phyloP scores from a whole-genome alignment of 768 basidiomycete species.

The Xerocomellus dryophilus region DNA sequence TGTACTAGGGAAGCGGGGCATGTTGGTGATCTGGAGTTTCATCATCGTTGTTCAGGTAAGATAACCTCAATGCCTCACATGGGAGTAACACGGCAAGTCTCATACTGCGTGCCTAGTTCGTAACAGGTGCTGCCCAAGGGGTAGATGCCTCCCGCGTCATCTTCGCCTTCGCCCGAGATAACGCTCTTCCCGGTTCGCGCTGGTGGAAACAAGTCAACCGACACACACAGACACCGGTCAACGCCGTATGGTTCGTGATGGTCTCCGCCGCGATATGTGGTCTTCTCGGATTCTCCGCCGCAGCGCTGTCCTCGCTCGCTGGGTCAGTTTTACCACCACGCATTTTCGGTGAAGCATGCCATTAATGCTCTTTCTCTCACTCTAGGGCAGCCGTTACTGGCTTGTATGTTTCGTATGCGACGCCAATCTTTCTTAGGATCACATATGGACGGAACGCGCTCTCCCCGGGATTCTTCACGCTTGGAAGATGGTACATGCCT shows the following conservation, averaged over 20 bases:
- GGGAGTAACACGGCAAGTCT: background rate
- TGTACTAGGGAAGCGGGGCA: conserved; percentile 62
- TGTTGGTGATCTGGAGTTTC: conserved; percentile 69
- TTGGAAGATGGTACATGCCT: conserved; percentile 60
- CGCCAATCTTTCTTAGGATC: conserved; percentile 68
- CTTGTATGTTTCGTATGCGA: conserved; percentile 60
- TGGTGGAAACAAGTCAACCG: conserved; percentile 65
- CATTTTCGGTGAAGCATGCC: background rate
- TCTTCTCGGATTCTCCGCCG: conserved; percentile 59
- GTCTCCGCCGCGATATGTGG: conserved; percentile 53
- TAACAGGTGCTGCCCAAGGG: conserved; percentile 70
- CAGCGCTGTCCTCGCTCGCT: conserved; percentile 64
- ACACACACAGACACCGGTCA: conserved; percentile 64
- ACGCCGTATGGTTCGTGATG: conserved; percentile 77
- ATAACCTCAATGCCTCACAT: background rate
- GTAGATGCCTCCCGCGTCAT: conserved; percentile 75
- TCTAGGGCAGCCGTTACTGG: conserved; percentile 67
- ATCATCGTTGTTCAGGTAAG: conserved; percentile 61
- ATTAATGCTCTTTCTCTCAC: background rate
- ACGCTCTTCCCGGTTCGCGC: conserved; percentile 68
- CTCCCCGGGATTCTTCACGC: conserved; percentile 55
- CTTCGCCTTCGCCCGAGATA: conserved; percentile 72
- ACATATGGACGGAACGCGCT: conserved; percentile 62
- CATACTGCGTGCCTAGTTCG: conserved; percentile 42
- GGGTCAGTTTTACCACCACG: conserved; percentile 41